Percentiles rank a stretch among this genome's conserved stretches.
Conservation (phyloP, 75 land plant species). For the Sequoiadendron giganteum region DNA sequence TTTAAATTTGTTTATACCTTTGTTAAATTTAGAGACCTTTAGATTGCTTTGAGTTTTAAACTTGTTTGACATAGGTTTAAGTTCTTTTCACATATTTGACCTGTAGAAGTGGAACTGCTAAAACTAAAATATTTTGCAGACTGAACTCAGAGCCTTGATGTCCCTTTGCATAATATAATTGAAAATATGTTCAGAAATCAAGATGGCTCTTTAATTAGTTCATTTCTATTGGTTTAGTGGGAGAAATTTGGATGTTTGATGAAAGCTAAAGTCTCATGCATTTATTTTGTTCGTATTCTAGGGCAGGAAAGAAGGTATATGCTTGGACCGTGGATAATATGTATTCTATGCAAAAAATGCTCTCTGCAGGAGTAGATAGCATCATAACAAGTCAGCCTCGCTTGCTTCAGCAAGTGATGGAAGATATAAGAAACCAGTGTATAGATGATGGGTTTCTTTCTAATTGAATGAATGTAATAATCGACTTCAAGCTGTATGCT, state of each 20-base stretch:
- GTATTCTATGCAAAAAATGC: slow-evolving; percentile 63
- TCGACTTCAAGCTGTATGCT: neutral
- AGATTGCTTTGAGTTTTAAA: neutral
- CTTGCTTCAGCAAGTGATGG: slow-evolving; percentile 53
- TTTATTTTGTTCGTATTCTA: slow-evolving; percentile 14
- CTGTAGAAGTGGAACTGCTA: neutral
- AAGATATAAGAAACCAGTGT: slow-evolving; percentile 45
- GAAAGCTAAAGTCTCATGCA: neutral
- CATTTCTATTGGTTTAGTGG: neutral
- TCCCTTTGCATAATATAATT: neutral
- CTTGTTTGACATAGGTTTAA: neutral
- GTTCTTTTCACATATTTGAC: neutral
- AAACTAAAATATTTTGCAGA: neutral
- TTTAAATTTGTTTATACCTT: neutral
- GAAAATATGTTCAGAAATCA: neutral
- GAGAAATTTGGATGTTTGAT: neutral
- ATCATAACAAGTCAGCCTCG: slow-evolving; percentile 71
- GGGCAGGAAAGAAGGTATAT: slow-evolving; percentile 76
- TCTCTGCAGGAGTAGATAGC: slow-evolving; percentile 64
- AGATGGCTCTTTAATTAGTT: neutral
- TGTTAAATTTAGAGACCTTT: neutral
- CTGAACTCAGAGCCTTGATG: neutral
- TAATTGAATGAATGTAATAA: neutral
- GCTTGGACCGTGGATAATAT: slow-evolving; percentile 92
- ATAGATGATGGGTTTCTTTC: slow-evolving; percentile 45